A percentile compares a stretch with the other conserved stretches of the same genome.
Conservation (phyloP, 805 yeast genomes). For the Tetrapisispora fleetii region DNA sequence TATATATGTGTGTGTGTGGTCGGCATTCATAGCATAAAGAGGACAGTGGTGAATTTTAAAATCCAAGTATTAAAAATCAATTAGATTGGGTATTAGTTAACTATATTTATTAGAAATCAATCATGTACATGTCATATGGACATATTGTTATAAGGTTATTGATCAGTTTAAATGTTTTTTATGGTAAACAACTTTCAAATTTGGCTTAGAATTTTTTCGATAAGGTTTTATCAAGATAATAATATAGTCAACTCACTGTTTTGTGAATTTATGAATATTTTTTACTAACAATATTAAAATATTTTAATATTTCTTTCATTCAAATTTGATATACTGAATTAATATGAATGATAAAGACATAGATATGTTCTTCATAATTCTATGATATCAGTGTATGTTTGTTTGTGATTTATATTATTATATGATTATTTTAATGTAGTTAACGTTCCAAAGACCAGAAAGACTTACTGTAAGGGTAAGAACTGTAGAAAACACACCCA, state of each 20-base stretch:
- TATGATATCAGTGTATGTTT: neutral
- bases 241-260: neutral
- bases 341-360: neutral
- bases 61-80: too few relatives aligned
- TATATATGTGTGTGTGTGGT: too few relatives aligned
- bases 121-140: too few relatives aligned
- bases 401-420: neutral
- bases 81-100: too few relatives aligned
- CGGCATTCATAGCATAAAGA: too few relatives aligned
- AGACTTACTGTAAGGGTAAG: conserved; percentile 99
- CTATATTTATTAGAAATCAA: too few relatives aligned
- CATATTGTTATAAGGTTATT: too few relatives aligned
- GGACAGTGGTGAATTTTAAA: too few relatives aligned
- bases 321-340: neutral
- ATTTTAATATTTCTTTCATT: neutral
- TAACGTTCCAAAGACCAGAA: conserved; percentile 99
- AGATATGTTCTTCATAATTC: neutral
- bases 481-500: conserved; percentile 99
- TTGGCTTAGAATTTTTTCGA: neutral
- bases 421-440: conserved; percentile 39
- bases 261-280: neutral
- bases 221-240: neutral
- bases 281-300: conserved; percentile 1
- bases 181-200: too few relatives aligned
- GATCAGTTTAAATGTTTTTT: too few relatives aligned